phyloP scores from a whole-genome alignment of 2,329 filamentous ascomycete genomes.

The Eutypella sp. region DNA sequence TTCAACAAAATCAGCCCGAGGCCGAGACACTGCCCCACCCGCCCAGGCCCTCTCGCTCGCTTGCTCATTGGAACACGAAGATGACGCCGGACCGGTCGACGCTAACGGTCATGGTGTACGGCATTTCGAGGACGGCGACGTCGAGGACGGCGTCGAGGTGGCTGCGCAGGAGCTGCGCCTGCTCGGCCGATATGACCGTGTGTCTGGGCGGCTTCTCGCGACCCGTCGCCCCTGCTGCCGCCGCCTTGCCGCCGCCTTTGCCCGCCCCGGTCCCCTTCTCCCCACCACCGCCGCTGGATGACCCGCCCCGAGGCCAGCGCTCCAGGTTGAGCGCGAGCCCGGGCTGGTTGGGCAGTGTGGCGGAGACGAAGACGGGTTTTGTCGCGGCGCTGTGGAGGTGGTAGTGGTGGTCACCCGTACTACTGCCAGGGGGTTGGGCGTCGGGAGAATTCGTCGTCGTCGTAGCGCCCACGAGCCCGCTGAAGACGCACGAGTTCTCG shows the following conservation, averaged over 20 bases:
- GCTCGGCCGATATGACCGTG: conserved; percentile 81
- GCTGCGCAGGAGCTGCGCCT: conserved; percentile 77
- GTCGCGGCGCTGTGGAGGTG: too few relatives aligned
- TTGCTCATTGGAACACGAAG: conserved; percentile 60
- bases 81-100: conserved; percentile 86
- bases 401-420: too few relatives aligned
- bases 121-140: conserved; percentile 79
- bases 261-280: conserved; percentile 25
- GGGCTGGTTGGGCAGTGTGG: conserved; percentile 44
- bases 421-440: too few relatives aligned
- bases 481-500: conserved; percentile 75
- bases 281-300: conserved; percentile 24
- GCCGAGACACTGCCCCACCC: background rate
- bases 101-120: conserved; percentile 89
- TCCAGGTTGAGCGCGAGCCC: conserved; percentile 61
- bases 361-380: conserved; percentile 61
- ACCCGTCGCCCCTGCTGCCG: conserved; percentile 5
- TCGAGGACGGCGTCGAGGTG: conserved; percentile 87
- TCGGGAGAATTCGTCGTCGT: conserved; percentile 62
- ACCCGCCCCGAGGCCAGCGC: conserved; percentile 46
- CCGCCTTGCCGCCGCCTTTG: conserved; percentile 14
- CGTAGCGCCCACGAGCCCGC: conserved; percentile 58
- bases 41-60: background rate
- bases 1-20: too few relatives aligned
- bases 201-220: conserved; percentile 56